These are phyloP conservation scores for Neonectria ditissima DNA, from an alignment of 2,329 filamentous ascomycete species.

Conservation along the genomic window DNA sequence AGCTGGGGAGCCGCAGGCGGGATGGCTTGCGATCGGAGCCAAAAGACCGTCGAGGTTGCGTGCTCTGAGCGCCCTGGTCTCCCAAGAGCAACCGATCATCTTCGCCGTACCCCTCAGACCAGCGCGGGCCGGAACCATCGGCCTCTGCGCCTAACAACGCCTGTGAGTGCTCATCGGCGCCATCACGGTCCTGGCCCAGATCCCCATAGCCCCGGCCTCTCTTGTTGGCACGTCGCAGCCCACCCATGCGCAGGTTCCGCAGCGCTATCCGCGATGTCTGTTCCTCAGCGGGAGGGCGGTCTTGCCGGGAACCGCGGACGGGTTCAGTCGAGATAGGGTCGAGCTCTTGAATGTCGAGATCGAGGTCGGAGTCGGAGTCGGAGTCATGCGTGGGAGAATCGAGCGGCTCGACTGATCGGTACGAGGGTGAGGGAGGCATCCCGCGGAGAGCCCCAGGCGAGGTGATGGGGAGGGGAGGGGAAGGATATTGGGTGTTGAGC, in stretches of 20 bases:
- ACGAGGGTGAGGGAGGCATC: conserved; percentile 68
- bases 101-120: conserved; percentile 74
- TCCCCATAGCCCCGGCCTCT: conserved; percentile 70
- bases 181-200: conserved; percentile 67
- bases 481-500: conserved; percentile 29
- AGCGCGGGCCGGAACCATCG: conserved; percentile 64
- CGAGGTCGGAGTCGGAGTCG: conserved; percentile 78
- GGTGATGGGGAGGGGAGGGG: conserved; percentile 27
- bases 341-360: conserved; percentile 83
- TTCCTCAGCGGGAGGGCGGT: conserved; percentile 51
- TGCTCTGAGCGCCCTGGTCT: conserved; percentile 46
- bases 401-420: conserved; percentile 69
- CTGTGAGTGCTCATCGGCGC: conserved; percentile 73
- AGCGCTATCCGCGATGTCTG: conserved; percentile 74
- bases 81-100: conserved; percentile 78
- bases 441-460: conserved; percentile 51
- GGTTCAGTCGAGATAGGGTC: conserved; percentile 68
- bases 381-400: conserved; percentile 76
- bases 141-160: conserved; percentile 75
- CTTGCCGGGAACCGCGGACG: conserved; percentile 47
- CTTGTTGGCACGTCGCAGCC: conserved; percentile 67
- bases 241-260: conserved; percentile 76
- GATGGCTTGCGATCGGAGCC: conserved; percentile 54
- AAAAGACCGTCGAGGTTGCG: conserved; percentile 46
- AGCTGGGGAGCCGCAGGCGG: conserved; percentile 73